Percentiles rank a stretch among this genome's conserved stretches.
phyloP scores from a whole-genome alignment of 1,284 basidiomycete genomes.

The Naganishia sp. region DNA sequence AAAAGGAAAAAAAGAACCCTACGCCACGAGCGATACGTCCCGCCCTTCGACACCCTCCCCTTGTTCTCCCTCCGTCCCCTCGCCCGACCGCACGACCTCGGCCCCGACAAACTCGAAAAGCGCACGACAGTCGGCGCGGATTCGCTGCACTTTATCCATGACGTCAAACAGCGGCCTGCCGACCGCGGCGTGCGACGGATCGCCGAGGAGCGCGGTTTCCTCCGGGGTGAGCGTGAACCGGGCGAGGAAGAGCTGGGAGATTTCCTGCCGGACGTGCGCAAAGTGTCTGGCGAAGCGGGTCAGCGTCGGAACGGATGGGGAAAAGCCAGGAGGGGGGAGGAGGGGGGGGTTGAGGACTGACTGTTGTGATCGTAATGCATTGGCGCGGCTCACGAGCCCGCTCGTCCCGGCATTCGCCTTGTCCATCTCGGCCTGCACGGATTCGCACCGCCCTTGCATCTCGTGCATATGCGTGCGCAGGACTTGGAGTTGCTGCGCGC shows the following conservation, averaged over 20 bases:
- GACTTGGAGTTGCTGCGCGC: slow-evolving; percentile 75
- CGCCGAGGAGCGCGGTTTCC: slow-evolving; percentile 72
- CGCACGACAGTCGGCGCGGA: slow-evolving; percentile 79
- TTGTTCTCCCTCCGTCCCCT: slow-evolving; percentile 53
- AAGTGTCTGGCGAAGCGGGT: slow-evolving; percentile 56
- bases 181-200: slow-evolving; percentile 54
- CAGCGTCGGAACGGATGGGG: not conserved
- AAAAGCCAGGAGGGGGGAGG: not conserved
- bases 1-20: slow-evolving; percentile 39
- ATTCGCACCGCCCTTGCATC: slow-evolving; percentile 79
- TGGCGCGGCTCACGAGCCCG: slow-evolving; percentile 81
- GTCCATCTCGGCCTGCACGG: slow-evolving; percentile 74
- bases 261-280: slow-evolving; percentile 61
- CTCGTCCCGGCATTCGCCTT: slow-evolving; percentile 77
- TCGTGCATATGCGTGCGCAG: slow-evolving; percentile 71
- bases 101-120: slow-evolving; percentile 59
- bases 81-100: slow-evolving; percentile 1
- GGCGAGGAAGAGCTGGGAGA: slow-evolving; percentile 75
- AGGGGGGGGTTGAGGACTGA: slow-evolving; percentile 48
- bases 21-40: slow-evolving; percentile 65
- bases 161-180: slow-evolving; percentile 71
- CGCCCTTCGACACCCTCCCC: slow-evolving; percentile 75
- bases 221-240: slow-evolving; percentile 78
- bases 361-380: slow-evolving; percentile 78
- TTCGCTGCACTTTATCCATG: slow-evolving; percentile 81